phyloP scores from a whole-genome alignment of 768 basidiomycete species.

The Lactifluus piperatus region DNA sequence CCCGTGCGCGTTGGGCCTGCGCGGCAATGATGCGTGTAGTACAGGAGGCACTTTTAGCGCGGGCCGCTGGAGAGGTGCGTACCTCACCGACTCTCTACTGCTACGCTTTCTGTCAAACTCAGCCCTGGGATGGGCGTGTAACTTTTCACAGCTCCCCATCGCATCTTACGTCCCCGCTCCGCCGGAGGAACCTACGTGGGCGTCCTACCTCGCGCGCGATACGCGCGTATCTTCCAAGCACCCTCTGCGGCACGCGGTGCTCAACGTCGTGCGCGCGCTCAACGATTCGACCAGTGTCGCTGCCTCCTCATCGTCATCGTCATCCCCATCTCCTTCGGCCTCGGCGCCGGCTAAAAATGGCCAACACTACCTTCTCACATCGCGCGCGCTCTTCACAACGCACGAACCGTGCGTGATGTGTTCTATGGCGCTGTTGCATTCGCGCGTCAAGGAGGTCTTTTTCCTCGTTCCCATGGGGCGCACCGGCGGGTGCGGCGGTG shows the following conservation, averaged over 20 bases:
- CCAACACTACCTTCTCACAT: slow-evolving; percentile 81
- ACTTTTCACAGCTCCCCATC: slow-evolving; percentile 58
- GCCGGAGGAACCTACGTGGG: slow-evolving; percentile 29
- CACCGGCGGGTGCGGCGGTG: slow-evolving; percentile 83
- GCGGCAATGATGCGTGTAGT: slow-evolving; percentile 52
- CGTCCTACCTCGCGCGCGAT: slow-evolving; percentile 53
- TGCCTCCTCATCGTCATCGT: slow-evolving; percentile 7
- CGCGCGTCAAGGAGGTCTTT: slow-evolving; percentile 83
- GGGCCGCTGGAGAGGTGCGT: slow-evolving; percentile 50
- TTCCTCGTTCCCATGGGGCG: slow-evolving; percentile 61
- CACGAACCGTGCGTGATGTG: slow-evolving; percentile 99
- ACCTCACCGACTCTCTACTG: too few species aligned
- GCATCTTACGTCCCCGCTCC: slow-evolving; percentile 61
- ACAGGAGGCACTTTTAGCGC: slow-evolving; percentile 40
- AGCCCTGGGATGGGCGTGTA: not conserved
- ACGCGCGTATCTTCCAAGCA: slow-evolving; percentile 59
- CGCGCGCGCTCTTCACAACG: slow-evolving; percentile 74
- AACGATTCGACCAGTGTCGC: slow-evolving; percentile 38
- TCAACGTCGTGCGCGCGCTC: slow-evolving; percentile 64
- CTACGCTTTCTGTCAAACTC: not conserved
- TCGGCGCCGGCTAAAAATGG: slow-evolving; percentile 38
- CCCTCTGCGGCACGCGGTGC: slow-evolving; percentile 77
- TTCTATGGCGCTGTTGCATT: slow-evolving; percentile 91
- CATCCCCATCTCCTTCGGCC: slow-evolving; percentile 15
- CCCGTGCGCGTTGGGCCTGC: slow-evolving; percentile 65